phyloP scores from a whole-genome alignment of 805 yeast genomes.

The Lachancea waltii region DNA sequence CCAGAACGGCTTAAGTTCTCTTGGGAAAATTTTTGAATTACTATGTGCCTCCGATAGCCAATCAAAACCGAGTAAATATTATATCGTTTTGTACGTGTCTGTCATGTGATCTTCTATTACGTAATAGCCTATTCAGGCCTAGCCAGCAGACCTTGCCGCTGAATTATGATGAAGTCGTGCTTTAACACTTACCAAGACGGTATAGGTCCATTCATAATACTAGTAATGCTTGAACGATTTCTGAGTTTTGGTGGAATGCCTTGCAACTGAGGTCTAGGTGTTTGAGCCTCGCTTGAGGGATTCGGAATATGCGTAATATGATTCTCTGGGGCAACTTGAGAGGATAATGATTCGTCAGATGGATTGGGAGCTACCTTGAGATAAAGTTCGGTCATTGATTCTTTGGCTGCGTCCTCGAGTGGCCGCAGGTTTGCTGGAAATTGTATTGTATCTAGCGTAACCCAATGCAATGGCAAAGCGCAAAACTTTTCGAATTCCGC shows the following conservation, averaged over 20 bases:
- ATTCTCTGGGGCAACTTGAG: too few species aligned
- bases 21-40: background rate
- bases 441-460: conserved; percentile 16
- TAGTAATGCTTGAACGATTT: conserved; percentile 1
- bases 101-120: too few species aligned
- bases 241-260: conserved; percentile 1
- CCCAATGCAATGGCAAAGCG: conserved; percentile 28
- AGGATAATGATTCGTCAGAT: too few species aligned
- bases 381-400: background rate
- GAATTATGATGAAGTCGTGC: too few species aligned
- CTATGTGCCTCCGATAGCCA: conserved; percentile 1
- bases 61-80: conserved; percentile 5
- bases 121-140: too few species aligned
- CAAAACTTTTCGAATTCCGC: conserved; percentile 22
- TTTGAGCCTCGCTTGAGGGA: background rate
- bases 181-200: conserved; percentile 8
- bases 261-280: background rate
- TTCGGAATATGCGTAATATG: too few species aligned
- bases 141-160: background rate
- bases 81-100: too few species aligned
- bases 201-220: background rate
- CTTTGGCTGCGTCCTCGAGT: background rate
- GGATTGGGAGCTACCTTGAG: background rate
- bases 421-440: conserved; percentile 1
- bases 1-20: too few species aligned